Percentiles rank a stretch among this genome's conserved stretches.
Conservation (phyloP, 2,329 filamentous ascomycete genomes). For the Thelonectria discophora region DNA sequence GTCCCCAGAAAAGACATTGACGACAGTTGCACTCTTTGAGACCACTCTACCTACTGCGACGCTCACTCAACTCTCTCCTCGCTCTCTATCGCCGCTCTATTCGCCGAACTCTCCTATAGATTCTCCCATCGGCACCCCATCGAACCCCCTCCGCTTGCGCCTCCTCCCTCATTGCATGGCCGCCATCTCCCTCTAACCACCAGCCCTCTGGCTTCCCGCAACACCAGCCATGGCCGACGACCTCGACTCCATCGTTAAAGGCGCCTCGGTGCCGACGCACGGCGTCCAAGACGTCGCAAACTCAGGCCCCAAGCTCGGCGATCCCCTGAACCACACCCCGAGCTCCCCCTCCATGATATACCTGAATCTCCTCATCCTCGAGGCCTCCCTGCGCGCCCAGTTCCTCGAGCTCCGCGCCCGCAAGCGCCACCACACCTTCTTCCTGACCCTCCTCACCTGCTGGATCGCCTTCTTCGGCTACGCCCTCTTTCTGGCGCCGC, state of each 20-base stretch:
- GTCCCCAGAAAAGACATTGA: constrained; percentile 13
- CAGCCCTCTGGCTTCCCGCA: constrained; percentile 36
- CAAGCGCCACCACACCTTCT: constrained; percentile 91
- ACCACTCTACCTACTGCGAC: constrained; percentile 16
- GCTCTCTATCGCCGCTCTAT: not conserved
- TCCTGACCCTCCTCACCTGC: constrained; percentile 77
- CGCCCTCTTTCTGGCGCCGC: constrained; percentile 91
- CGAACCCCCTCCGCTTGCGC: constrained; percentile 8
- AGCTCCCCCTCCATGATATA: constrained; percentile 96
- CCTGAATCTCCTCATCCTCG: constrained; percentile 95
- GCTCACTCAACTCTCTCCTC: not conserved
- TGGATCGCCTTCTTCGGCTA: constrained; percentile 91
- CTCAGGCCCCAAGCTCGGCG: constrained; percentile 61
- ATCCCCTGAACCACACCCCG: constrained; percentile 83
- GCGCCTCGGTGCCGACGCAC: constrained; percentile 74
- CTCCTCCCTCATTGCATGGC: constrained; percentile 32
- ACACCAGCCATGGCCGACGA: constrained; percentile 65
- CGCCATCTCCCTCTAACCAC: constrained; percentile 33
- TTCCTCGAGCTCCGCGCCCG: constrained; percentile 90
- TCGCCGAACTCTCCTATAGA: not conserved
- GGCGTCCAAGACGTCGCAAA: constrained; percentile 52
- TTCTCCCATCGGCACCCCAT: constrained; percentile 10
- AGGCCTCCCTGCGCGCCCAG: constrained; percentile 90
- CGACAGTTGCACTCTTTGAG: constrained; percentile 10
- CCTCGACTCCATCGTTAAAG: constrained; percentile 92